Percentiles rank a stretch among this genome's conserved stretches.
Conservation (phyloP, 257 asterid species). For the Petunia secreta region DNA sequence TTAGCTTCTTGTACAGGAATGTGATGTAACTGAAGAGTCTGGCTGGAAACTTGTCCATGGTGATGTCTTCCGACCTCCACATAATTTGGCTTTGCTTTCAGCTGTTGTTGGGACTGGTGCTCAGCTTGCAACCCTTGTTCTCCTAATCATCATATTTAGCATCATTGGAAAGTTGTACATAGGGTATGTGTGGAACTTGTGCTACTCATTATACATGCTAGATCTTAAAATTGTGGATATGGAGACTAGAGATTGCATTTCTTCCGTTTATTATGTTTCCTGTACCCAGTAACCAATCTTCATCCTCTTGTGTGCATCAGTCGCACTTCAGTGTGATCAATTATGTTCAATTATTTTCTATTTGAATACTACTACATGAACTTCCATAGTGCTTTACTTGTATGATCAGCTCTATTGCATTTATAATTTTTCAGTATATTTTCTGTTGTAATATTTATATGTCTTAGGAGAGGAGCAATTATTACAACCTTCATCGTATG, state of each 20-base stretch:
- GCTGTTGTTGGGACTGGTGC: constrained; percentile 94
- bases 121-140: constrained; percentile 71
- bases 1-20: constrained; percentile 54
- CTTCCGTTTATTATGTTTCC: not conserved
- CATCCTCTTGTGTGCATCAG: not conserved
- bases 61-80: constrained; percentile 84
- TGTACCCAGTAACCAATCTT: not conserved
- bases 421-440: not conserved
- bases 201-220: not conserved
- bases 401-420: not conserved
- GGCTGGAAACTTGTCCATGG: constrained; percentile 98
- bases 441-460: not conserved
- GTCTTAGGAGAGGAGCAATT: constrained; percentile 84
- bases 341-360: not conserved
- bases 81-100: constrained; percentile 64
- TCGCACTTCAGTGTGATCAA: not conserved
- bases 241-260: not conserved
- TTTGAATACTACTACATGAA: not conserved
- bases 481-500: constrained; percentile 70
- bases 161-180: constrained; percentile 74
- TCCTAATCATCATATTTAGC: constrained; percentile 69
- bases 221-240: not conserved
- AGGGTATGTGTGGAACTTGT: constrained; percentile 50
- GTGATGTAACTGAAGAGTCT: constrained; percentile 80
- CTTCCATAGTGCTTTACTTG: not conserved